Conservation (phyloP, 495 filamentous ascomycete genomes). For the Amorphotheca resinae region DNA sequence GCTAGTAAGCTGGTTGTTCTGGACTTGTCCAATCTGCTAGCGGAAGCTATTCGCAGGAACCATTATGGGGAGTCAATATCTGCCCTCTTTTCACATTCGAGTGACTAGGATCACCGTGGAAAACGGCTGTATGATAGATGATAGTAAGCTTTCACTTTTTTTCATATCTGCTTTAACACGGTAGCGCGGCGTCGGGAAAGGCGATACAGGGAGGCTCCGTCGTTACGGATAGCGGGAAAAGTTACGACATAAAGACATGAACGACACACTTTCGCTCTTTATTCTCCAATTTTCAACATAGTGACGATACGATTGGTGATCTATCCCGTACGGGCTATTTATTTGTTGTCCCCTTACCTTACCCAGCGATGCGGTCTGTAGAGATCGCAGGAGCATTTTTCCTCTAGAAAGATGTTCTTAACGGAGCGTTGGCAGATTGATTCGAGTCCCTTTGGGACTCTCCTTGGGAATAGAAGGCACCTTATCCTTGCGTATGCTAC, state of each 20-base stretch:
- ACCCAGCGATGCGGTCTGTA: slow-evolving; percentile 56
- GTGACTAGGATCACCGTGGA: slow-evolving; percentile 30
- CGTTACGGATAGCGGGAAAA: neutral
- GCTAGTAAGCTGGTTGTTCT: slow-evolving; percentile 79
- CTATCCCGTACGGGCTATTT: too few relatives aligned
- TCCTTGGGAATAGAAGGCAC: slow-evolving; percentile 21
- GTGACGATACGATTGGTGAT: too few relatives aligned
- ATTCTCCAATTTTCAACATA: neutral
- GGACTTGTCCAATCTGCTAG: slow-evolving; percentile 73
- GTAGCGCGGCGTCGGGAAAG: slow-evolving; percentile 19
- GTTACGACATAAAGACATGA: neutral
- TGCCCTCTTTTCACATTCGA: slow-evolving; percentile 63
- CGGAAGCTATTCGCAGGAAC: slow-evolving; percentile 89
- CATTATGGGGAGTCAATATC: slow-evolving; percentile 88
- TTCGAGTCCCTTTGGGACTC: slow-evolving; percentile 12
- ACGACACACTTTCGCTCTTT: neutral
- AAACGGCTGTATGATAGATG: slow-evolving; percentile 5
- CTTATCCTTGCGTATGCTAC: slow-evolving; percentile 18
- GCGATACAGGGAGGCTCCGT: neutral
- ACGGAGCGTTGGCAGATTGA: slow-evolving; percentile 55
- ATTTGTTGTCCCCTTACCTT: too few relatives aligned
- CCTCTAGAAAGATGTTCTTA: slow-evolving; percentile 41
- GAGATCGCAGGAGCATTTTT: slow-evolving; percentile 51
- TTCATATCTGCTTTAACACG: slow-evolving; percentile 14
- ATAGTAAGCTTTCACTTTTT: slow-evolving; percentile 5